Percentiles rank a stretch among this genome's conserved stretches.
Evolutionary conservation across 2,329 filamentous ascomycete genomes (phyloP).

Genomic region (Colletotrichum sp.): DNA sequence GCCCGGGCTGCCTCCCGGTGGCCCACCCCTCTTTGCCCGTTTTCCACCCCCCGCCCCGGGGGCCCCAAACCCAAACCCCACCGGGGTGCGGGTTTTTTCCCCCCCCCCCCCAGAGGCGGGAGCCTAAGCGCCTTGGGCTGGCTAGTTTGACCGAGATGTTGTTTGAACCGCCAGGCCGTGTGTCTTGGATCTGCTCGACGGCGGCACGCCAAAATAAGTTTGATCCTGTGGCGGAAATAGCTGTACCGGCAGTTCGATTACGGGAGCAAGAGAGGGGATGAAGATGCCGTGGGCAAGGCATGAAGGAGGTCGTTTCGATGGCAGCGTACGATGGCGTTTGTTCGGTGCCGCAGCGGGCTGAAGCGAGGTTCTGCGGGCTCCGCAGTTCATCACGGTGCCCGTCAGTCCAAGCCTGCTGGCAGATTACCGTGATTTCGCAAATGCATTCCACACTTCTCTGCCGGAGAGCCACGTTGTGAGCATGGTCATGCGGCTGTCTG

Average conservation of each 20-base stretch:
- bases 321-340: not conserved
- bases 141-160: not conserved
- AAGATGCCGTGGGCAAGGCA: not conserved
- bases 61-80: no score
- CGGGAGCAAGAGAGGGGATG: not conserved
- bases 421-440: not conserved
- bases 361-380: not conserved
- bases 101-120: no score
- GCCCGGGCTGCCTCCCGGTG: no score
- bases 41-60: no score
- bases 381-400: not conserved
- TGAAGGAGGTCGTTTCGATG: not conserved
- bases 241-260: not conserved
- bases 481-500: not conserved
- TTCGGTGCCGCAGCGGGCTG: not conserved
- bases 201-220: conserved; percentile 1
- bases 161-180: not conserved
- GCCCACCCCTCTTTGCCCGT: no score
- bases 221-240: not conserved
- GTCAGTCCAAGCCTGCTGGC: not conserved
- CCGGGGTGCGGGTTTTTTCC: no score
- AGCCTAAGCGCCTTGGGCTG: not conserved
- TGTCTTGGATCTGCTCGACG: conserved; percentile 15
- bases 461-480: not conserved
- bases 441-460: not conserved